Evolutionary conservation across 192 early-diverging fungal species (phyloP).

Genomic region (Geranomyces michiganensis): DNA sequence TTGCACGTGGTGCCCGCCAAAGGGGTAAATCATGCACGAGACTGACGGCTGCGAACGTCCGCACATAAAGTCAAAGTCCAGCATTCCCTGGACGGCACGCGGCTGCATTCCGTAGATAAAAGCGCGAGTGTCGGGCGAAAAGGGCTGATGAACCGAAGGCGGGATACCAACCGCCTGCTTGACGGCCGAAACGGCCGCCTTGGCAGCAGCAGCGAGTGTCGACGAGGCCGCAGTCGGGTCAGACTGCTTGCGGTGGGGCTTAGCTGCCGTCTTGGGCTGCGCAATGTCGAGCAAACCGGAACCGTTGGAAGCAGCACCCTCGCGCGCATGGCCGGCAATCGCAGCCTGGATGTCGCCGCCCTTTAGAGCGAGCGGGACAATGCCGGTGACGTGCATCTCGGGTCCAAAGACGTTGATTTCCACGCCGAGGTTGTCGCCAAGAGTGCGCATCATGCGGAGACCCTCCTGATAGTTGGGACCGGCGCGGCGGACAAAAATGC

Average conservation of each 20-base stretch:
- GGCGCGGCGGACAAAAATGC: constrained; percentile 95
- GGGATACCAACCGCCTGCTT: not conserved
- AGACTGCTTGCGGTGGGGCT: constrained; percentile 51
- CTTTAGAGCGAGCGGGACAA: constrained; percentile 90
- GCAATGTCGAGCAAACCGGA: constrained; percentile 25
- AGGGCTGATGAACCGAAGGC: constrained; percentile 59
- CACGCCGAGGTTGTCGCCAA: constrained; percentile 90
- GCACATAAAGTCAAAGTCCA: constrained; percentile 99
- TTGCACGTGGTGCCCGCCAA: constrained; percentile 97
- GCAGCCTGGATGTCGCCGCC: constrained; percentile 43
- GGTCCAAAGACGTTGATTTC: constrained; percentile 96
- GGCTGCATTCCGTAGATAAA: constrained; percentile 99
- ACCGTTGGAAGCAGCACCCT: not conserved
- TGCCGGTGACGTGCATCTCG: constrained; percentile 98
- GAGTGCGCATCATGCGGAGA: constrained; percentile 88
- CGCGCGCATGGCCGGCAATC: not conserved
- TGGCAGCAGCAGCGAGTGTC: constrained; percentile 1
- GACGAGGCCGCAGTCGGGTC: not conserved
- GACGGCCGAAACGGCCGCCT: not conserved
- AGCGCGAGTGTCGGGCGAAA: constrained; percentile 80
- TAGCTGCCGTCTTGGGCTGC: constrained; percentile 39
- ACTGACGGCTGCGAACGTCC: constrained; percentile 89
- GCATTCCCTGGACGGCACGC: constrained; percentile 97
- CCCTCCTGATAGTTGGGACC: constrained; percentile 99
- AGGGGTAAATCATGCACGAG: constrained; percentile 98